phyloP scores from a whole-genome alignment of 2,329 filamentous ascomycete genomes.

The Colletotrichum truncatum region DNA sequence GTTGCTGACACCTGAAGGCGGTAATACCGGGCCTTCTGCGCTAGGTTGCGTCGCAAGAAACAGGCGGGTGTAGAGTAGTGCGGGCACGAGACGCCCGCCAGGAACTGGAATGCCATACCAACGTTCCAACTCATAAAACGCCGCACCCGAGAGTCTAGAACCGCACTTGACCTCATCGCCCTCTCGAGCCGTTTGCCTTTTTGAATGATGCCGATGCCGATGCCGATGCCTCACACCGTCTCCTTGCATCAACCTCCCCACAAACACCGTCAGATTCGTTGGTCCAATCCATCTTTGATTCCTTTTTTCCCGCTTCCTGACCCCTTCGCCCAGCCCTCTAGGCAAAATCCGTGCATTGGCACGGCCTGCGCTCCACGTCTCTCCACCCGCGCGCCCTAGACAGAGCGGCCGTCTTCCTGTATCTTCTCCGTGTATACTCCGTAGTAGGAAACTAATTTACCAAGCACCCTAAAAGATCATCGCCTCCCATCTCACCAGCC shows the following conservation, averaged over 20 bases:
- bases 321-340: not conserved
- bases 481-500: slow-evolving; percentile 22
- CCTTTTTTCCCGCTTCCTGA: not conserved
- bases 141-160: slow-evolving; percentile 18
- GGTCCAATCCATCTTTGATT: not conserved
- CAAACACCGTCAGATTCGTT: not conserved
- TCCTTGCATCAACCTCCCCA: not conserved
- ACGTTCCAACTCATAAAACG: slow-evolving; percentile 17
- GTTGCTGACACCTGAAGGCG: not conserved
- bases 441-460: not conserved
- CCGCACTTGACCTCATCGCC: slow-evolving; percentile 18
- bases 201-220: not conserved
- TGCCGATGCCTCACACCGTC: slow-evolving; percentile 7
- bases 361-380: not conserved
- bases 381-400: not conserved
- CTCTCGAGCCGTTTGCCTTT: not conserved
- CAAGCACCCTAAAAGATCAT: not conserved
- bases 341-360: slow-evolving; percentile 5
- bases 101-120: not conserved
- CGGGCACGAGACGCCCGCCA: not conserved
- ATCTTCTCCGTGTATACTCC: not conserved
- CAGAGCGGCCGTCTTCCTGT: not conserved
- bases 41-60: not conserved
- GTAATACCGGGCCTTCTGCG: not conserved
- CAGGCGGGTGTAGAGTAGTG: not conserved